Evolutionary conservation across 768 basidiomycete genomes (phyloP).

Genomic region (Strobilomyces confusus): DNA sequence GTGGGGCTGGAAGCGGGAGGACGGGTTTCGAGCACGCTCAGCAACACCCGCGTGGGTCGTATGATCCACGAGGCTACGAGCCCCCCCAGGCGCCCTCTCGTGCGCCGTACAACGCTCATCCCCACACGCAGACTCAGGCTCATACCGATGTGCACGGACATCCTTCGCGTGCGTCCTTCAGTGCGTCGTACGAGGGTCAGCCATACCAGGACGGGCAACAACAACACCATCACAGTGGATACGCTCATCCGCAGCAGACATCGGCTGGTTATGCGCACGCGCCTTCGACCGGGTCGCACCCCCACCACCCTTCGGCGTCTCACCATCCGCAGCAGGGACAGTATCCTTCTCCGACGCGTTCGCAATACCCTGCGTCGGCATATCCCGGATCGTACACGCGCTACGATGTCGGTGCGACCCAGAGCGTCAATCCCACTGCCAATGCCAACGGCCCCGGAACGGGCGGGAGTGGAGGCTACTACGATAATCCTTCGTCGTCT

Average conservation of each 20-base stretch:
- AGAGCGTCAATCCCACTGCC: slow-evolving; percentile 11
- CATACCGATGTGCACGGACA: slow-evolving; percentile 20
- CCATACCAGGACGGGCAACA: slow-evolving; percentile 27
- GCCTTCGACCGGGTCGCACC: slow-evolving; percentile 20
- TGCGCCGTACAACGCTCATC: slow-evolving; percentile 15
- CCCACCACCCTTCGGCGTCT: slow-evolving; percentile 5
- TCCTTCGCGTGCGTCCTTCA: slow-evolving; percentile 19
- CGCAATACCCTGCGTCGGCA: slow-evolving; percentile 23
- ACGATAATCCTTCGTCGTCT: slow-evolving; percentile 22
- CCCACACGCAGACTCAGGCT: slow-evolving; percentile 15
- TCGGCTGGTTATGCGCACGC: slow-evolving; percentile 16
- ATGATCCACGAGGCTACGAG: slow-evolving; percentile 26
- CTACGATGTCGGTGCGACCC: slow-evolving; percentile 26
- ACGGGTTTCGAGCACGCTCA: slow-evolving; percentile 23
- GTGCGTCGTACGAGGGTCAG: slow-evolving; percentile 24
- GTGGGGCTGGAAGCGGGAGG: slow-evolving; percentile 10
- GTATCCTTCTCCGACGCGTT: slow-evolving; percentile 22
- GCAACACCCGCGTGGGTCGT: slow-evolving; percentile 29
- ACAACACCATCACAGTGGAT: slow-evolving; percentile 20
- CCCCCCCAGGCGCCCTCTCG: slow-evolving; percentile 22
- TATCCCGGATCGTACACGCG: slow-evolving; percentile 29
- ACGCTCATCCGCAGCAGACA: slow-evolving; percentile 19
- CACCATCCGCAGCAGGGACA: slow-evolving; percentile 25
- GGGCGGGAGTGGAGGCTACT: slow-evolving; percentile 20
- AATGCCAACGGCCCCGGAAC: slow-evolving; percentile 9